A percentile compares a stretch with the other conserved stretches of the same genome.
These are phyloP conservation scores for Polychytrium aggregatum DNA, from an alignment of 192 early-diverging fungal species.

Conservation along the genomic window DNA sequence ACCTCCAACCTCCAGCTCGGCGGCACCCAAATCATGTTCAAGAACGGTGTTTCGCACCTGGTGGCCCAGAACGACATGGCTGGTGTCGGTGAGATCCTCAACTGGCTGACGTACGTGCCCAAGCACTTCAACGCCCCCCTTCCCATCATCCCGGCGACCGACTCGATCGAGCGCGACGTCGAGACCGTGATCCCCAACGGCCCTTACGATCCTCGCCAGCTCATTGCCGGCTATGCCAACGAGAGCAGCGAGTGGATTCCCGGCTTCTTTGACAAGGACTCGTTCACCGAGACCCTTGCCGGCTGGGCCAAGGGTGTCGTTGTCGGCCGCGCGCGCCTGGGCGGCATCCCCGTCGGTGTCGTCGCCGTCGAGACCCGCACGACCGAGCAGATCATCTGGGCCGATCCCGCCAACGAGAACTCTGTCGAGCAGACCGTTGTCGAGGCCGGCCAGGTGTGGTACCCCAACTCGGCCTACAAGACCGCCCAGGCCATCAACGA, in stretches of 20 bases:
- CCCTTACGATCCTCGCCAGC: slow-evolving; percentile 80
- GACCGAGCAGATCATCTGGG: slow-evolving; percentile 81
- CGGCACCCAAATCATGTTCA: slow-evolving; percentile 98
- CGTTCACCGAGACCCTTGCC: slow-evolving; percentile 88
- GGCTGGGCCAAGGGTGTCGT: slow-evolving; percentile 97
- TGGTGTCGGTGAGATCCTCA: slow-evolving; percentile 82
- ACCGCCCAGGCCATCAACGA: slow-evolving; percentile 98
- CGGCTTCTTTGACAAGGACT: slow-evolving; percentile 97
- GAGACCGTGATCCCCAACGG: slow-evolving; percentile 69
- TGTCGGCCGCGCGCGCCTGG: slow-evolving; percentile 86
- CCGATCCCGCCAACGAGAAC: slow-evolving; percentile 86
- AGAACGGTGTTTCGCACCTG: slow-evolving; percentile 96
- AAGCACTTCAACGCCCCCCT: slow-evolving; percentile 53
- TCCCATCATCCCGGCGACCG: slow-evolving; percentile 37
- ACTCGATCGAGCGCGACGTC: slow-evolving; percentile 73
- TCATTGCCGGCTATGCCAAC: slow-evolving; percentile 70
- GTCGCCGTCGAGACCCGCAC: slow-evolving; percentile 94
- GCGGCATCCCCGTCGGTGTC: slow-evolving; percentile 90
- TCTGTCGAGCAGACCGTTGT: slow-evolving; percentile 80
- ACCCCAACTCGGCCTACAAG: slow-evolving; percentile 98
- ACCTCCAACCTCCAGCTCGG: slow-evolving; percentile 96
- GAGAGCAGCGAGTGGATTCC: slow-evolving; percentile 53
- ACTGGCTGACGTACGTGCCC: slow-evolving; percentile 92
- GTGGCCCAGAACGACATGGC: slow-evolving; percentile 91
- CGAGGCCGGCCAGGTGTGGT: slow-evolving; percentile 97